These are phyloP conservation scores for Neocucurbitaria cava DNA, from an alignment of 2,329 filamentous ascomycete species.

Conservation along the genomic window DNA sequence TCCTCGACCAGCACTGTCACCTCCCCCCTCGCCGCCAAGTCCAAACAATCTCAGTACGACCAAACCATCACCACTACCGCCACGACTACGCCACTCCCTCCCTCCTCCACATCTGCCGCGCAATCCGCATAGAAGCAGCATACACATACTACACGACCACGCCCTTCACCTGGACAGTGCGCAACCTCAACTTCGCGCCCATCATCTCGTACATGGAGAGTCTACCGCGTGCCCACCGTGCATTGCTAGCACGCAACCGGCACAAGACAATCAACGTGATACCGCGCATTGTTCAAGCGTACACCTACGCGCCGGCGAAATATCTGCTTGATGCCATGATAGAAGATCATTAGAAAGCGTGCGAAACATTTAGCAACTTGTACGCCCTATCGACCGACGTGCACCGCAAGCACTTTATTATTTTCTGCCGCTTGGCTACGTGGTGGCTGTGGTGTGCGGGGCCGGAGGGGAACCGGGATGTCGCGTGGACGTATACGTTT, in stretches of 20 bases:
- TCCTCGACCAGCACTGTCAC: slow-evolving; percentile 4
- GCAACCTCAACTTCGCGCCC: slow-evolving; percentile 24
- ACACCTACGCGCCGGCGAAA: slow-evolving; percentile 21
- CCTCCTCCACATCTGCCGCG: slow-evolving; percentile 29
- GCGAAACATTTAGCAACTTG: slow-evolving; percentile 32
- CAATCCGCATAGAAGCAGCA: slow-evolving; percentile 37
- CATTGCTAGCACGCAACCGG: slow-evolving; percentile 22
- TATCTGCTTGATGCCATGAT: slow-evolving; percentile 21
- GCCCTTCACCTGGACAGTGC: slow-evolving; percentile 21
- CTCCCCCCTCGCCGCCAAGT: not conserved
- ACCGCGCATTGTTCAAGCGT: slow-evolving; percentile 5
- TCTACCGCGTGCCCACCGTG: slow-evolving; percentile 23
- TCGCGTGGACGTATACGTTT: slow-evolving; percentile 17
- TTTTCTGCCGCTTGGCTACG: slow-evolving; percentile 22
- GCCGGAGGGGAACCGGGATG: not conserved
- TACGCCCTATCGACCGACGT: slow-evolving; percentile 10
- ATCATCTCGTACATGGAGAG: slow-evolving; percentile 21
- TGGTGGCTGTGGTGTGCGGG: slow-evolving; percentile 20
- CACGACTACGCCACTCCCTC: slow-evolving; percentile 12
- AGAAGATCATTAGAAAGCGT: slow-evolving; percentile 28
- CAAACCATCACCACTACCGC: no score
- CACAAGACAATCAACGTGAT: slow-evolving; percentile 17
- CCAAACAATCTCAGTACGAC: not conserved
- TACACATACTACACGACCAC: slow-evolving; percentile 33
- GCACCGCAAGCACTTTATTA: slow-evolving; percentile 21